phyloP scores from a whole-genome alignment of 176 grass and related monocot species.

The Puccinellia tenuiflora region DNA sequence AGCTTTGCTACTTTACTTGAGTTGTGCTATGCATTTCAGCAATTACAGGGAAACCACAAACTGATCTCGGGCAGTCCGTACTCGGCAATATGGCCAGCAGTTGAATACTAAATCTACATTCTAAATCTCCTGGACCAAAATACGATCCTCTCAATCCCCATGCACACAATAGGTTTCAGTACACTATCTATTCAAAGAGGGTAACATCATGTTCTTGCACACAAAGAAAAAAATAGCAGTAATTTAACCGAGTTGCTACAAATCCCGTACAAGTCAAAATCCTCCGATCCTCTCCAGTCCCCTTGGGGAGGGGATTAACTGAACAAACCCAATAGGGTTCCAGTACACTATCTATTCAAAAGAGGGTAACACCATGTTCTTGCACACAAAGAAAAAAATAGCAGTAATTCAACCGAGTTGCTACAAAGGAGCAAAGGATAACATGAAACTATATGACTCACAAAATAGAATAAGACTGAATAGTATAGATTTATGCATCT shows the following conservation, averaged over 20 bases:
- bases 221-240: not conserved
- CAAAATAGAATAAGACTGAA: not conserved
- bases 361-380: not conserved
- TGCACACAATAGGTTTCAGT: not conserved
- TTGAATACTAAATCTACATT: not conserved
- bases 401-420: not conserved
- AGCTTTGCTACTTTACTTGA: not conserved
- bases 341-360: not conserved
- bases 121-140: not conserved
- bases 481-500: slow-evolving; percentile 27
- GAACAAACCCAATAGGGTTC: not conserved
- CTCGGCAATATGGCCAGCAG: not conserved
- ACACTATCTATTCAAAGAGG: not conserved
- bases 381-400: not conserved
- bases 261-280: not conserved
- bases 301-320: no score
- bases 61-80: not conserved
- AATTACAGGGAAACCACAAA: not conserved
- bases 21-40: not conserved
- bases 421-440: not conserved
- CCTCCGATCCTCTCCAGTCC: no score
- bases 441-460: not conserved
- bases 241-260: not conserved
- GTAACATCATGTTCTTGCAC: not conserved
- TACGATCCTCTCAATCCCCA: no score